Base-by-base conservation (phyloP, 345 rosid genomes). In the Diplotaxis tenuifolia region DNA sequence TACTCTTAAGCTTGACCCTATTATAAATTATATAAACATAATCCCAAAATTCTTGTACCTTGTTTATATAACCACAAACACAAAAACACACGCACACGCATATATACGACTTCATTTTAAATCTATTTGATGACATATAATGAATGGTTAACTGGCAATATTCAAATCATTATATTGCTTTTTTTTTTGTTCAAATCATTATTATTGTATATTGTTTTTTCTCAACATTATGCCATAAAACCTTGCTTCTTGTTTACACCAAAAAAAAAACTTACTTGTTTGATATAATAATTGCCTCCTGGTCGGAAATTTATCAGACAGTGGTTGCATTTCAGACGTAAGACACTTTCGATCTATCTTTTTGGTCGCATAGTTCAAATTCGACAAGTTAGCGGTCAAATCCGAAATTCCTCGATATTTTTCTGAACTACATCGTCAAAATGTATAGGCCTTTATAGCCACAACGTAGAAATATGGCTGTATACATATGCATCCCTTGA, bases 41-140 rank as follows among this genome's bases (percentile, higher is more conserved):
- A 19, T 57, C 72, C 80, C 72, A 76, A 76, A 70, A 57, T 76
- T 76, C 75, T 47, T 76, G 72, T 70, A 70, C 65, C 67, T 56
- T 71, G 80, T 71, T 64, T 47, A 65, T 76, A 50, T 58, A 65
- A 76, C 80, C 75, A 76, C 72, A 71, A 76, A 76, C 80, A 76
- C 55, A 57, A 70, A 64, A 63, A 76, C 69, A 68, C 70, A 68
- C 28, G 79, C 61, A 76, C 71, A 70, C 80, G 58, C 74, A 67
- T 57, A 19, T 10, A 57, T 75, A 68, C 59, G 72, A 74, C 38
- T 49, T 68, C 74, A 10, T 25, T 60, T 60, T 22, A 59, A 22
- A 21, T 75, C 63, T 62, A 62, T 29, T 22, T 40, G 75, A 60
- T 42, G 57, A n/a, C 45, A 15, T 15, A 28, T 62, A 75, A 68